Base-by-base conservation (phyloP, 2,329 filamentous ascomycete genomes). In the Fusarium compactum region DNA sequence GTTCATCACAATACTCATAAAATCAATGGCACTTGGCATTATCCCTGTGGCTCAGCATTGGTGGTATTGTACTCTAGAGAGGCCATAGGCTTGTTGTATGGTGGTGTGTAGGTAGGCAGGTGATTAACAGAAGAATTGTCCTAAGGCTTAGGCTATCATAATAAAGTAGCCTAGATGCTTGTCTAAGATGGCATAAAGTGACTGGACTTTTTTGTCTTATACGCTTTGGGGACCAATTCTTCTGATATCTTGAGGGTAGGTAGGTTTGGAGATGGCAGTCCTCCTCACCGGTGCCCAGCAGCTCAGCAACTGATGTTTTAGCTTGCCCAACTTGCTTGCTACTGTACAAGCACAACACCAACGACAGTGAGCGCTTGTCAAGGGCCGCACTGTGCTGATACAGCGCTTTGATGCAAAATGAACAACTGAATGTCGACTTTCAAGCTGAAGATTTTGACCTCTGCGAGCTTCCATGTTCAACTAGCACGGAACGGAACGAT, bases 1-100 rank as follows among this genome's bases (percentile, higher is more conserved):
- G 66, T 54, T 64, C 55, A 74, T 75, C 69, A 44, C 53, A 72
- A 73, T 74, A 59, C 38, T 41, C 24, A 25, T 47, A 27, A 41
- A 41, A 47, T 30, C 52, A 46, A 57, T 56, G 24, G 50, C 51
- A 22, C 54, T 56, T 52, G 24, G 46, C 59, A 38, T 53, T 61
- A 58, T 50, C 58, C 70, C 40, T 53, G 29, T 47, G 47, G 43
- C 38, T 58, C 51, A 46, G 62, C 58, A 46, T 61, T 44, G 43
- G 50, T 41, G 30, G 53, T 25, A 51, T 59, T 44, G 45, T 54
- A 56, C 58, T 46, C 32, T 51, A 58, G 58, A 71, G 57, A 60
- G 38, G 25, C 62, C 58, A 58, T 34, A 20, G 14, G 38, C 24
- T 38, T 61, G 30, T 27, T 12, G 18, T 61, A 40, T 52, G 30